A percentile compares a stretch with the other conserved stretches of the same genome.
Evolutionary conservation across 106 monocot species (phyloP).

Genomic region (Agapanthus africanus): DNA sequence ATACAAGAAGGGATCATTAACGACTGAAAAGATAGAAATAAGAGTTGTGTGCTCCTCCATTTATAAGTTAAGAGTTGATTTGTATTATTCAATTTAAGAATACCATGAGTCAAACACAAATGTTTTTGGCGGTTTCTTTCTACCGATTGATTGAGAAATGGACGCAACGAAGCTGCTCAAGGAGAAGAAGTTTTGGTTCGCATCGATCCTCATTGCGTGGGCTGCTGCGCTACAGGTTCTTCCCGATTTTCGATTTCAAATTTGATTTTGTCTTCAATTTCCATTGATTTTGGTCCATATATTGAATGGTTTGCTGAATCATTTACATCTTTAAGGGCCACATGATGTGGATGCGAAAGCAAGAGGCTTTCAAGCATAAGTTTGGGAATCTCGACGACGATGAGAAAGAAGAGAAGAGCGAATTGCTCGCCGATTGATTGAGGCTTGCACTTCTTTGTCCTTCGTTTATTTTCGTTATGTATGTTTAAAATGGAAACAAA

Average conservation of each 20-base stretch:
- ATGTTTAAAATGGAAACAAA: not conserved
- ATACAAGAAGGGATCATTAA: no score
- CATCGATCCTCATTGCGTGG: conserved; percentile 57
- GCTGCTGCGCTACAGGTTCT: conserved; percentile 64
- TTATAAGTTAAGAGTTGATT: no score
- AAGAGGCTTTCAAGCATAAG: conserved; percentile 54
- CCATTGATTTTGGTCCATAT: not conserved
- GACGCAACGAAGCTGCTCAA: conserved; percentile 41
- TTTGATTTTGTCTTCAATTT: not conserved
- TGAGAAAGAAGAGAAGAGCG: conserved; percentile 1
- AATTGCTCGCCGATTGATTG: not conserved
- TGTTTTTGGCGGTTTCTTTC: not conserved
- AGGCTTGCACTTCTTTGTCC: not conserved
- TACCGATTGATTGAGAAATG: conserved; percentile 14
- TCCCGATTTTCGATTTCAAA: not conserved
- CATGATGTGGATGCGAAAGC: conserved; percentile 76
- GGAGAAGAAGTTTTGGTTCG: conserved; percentile 68
- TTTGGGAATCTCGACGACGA: conserved; percentile 26
- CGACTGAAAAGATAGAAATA: no score
- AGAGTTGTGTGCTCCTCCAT: no score
- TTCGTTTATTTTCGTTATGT: not conserved
- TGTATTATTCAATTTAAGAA: no score
- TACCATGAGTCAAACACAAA: no score
- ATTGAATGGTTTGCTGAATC: not conserved
- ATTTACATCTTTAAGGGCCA: conserved; percentile 36